Conservation (phyloP, 352 stramenopile genomes). For the Phytopythium montanum region DNA sequence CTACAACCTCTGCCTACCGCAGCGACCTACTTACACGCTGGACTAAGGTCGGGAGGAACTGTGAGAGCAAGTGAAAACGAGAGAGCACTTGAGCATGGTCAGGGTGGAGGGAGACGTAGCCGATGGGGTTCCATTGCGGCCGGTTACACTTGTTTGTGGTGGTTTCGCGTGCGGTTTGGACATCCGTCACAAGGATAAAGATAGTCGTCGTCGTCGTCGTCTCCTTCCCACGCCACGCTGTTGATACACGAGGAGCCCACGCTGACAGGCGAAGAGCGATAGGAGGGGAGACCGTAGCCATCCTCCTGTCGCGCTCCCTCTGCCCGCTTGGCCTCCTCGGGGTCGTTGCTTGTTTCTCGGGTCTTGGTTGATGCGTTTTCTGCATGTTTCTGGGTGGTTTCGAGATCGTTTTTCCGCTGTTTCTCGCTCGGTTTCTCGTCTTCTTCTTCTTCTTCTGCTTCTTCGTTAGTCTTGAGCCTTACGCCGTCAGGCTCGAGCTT, state of each 20-base stretch:
- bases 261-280: too few species aligned
- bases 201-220: not conserved
- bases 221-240: not conserved
- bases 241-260: not conserved
- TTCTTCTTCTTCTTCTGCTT: not conserved
- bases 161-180: not conserved
- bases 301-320: not conserved
- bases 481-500: not conserved
- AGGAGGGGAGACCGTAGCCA: not conserved
- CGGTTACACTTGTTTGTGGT: slow-evolving; percentile 4
- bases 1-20: slow-evolving; percentile 77
- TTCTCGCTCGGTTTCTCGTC: slow-evolving; percentile 5
- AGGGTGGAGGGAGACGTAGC: not conserved
- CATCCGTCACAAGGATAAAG: slow-evolving; percentile 4
- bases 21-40: slow-evolving; percentile 28
- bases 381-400: not conserved
- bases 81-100: not conserved
- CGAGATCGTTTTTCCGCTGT: not conserved
- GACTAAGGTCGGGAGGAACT: not conserved
- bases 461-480: not conserved
- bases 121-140: not conserved
- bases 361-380: slow-evolving; percentile 1
- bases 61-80: not conserved
- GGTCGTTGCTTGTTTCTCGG: not conserved
- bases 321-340: not conserved